A percentile compares a stretch with the other conserved stretches of the same genome.
These are phyloP conservation scores for Nitzschia inconspicua DNA, from an alignment of 108 stramenopile genomes.

Conservation along the genomic window DNA sequence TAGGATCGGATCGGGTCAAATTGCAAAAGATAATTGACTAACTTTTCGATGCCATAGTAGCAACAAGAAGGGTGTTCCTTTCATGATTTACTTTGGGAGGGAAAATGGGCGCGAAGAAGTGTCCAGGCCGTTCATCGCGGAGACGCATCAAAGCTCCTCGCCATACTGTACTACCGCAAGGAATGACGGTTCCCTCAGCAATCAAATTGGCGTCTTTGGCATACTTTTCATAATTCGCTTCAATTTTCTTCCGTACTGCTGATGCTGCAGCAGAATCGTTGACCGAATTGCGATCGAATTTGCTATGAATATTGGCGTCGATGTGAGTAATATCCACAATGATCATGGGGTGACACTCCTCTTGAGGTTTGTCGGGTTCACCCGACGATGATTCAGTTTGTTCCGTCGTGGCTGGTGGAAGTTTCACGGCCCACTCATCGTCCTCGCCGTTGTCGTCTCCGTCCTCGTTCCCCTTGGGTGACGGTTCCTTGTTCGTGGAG, in stretches of 20 bases:
- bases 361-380: no score
- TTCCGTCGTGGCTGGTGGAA: not conserved
- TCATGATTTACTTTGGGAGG: no score
- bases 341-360: constrained; percentile 33
- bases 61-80: not conserved
- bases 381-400: no score
- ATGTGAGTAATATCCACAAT: constrained; percentile 37
- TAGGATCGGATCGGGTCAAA: no score
- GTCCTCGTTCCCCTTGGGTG: not conserved
- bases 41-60: not conserved
- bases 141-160: constrained; percentile 30
- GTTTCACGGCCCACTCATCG: constrained; percentile 15
- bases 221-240: constrained; percentile 27
- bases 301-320: constrained; percentile 35
- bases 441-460: constrained; percentile 21
- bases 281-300: constrained; percentile 36
- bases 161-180: constrained; percentile 41
- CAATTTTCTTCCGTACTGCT: constrained; percentile 32
- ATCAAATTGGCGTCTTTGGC: constrained; percentile 24
- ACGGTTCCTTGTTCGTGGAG: not conserved
- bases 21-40: no score
- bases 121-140: constrained; percentile 35
- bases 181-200: constrained; percentile 32
- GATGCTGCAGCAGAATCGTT: constrained; percentile 40
- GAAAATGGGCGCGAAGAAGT: constrained; percentile 49